Evolutionary conservation across 2,329 filamentous ascomycete genomes (phyloP), one percentile per base, ranked within the genome.

Genomic region (Fusarium drepaniforme): DNA sequence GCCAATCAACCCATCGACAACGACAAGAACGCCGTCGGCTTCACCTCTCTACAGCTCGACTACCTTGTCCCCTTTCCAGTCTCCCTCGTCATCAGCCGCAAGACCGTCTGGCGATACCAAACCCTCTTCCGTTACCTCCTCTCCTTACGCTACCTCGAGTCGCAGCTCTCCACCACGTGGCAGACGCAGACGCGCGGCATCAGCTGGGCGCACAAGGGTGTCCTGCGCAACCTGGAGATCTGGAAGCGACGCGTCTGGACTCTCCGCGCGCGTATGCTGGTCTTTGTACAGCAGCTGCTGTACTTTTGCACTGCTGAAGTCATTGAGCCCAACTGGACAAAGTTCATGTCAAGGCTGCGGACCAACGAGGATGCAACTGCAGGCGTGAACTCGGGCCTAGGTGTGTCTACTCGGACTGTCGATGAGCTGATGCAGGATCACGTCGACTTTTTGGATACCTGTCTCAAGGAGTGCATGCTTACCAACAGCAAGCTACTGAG

Each of bases 391-490:
- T 77, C 82, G 13, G 67, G 69, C n/a, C 67, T 80, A 15, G 81
- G 82, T 4, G 79, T 82, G 1, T 81, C 84, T 8, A 86, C 86
- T 46, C 85, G 95, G 42, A 99, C 97, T 0, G 97, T 99, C 1
- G 97, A 99, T 80, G 95, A 98, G 85, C 85, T 99, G 80, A 99
- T 99, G 97, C 95, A 98, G 85, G 96, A 98, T 80, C 97, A 99
- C 84, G 96, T 99, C 70, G 97, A 98, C 84, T 99, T 99, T 82
- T 86, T 99, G 58, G 97, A 98, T 79, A 98, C 97, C 5, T 99
- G 97, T 82, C 87, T 99, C 79, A 99, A 98, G 85, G 97, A 98
- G 85, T 98, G 97, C 86, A 98, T 98, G 95, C 88, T 99, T 75
- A 99, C 97, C 23, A 98, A 99, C 83, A 95, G 94, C 81, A 98